Evolutionary conservation across 192 early-diverging fungal genomes (phyloP), one percentile per base, ranked within the genome.

Genomic region (Phycomyces blakesleeanus): DNA sequence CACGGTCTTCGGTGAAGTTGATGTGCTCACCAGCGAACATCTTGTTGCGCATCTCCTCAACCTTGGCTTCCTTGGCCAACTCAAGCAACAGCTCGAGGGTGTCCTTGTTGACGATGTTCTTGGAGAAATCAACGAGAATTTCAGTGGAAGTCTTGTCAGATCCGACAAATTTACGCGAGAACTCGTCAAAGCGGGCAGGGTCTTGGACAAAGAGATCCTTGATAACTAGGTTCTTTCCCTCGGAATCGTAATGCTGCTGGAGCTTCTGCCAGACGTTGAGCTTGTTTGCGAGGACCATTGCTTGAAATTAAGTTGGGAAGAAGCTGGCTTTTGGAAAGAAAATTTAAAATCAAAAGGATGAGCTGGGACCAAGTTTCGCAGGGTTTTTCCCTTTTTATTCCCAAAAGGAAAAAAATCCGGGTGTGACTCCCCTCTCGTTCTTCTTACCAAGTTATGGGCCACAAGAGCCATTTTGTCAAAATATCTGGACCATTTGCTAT

Each of bases 21-120:
- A 98, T 98, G 68, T 85, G 84, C 61, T 93, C 92, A 42, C 97
- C 97, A n/a, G 73, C 70, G 64, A 97, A 98, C 95, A 98, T 98
- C 78, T 88, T 87, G 66, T 85, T 79, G 63, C 97, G 90, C 82
- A 90, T 92, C 50, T 87, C 83, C 68, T 91, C 88, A 34, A 99
- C 88, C 37, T 90, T 83, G 38, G 91, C 85, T 71, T 95, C 94
- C 41, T 80, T 80, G 58, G 89, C 92, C 47, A 99, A 81, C 41
- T 85, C 81, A 27, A 98, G 75, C 55, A 99, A 82, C 57, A 92
- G 77, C 51, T 81, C 62, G 57, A 96, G 77, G 39, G 91, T 93
- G 53, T 92, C 90, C 44, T 93, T 78, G 27, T 81, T 89, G 55
- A 98, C 78, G 63, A 89, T 81, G 83, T 99, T 97, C 85, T 99